Conservation (phyloP, 2,329 filamentous ascomycete genomes). For the Aureobasidium mangrovei region DNA sequence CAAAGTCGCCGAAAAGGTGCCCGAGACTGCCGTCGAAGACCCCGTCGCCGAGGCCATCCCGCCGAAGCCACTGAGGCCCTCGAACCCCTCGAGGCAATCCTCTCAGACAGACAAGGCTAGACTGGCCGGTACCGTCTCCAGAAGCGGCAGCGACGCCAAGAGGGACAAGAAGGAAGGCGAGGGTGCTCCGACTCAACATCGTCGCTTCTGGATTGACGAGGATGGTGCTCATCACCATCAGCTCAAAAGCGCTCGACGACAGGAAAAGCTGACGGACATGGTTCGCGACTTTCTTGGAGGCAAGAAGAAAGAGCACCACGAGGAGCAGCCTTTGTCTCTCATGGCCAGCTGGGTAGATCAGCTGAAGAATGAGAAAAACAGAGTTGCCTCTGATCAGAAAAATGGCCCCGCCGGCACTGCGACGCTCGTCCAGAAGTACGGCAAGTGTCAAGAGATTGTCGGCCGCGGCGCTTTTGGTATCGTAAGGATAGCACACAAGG, state of each 20-base stretch:
- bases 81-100: conserved; percentile 23
- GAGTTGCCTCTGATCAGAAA: conserved; percentile 64
- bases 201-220: conserved; percentile 49
- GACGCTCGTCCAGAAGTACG: conserved; percentile 90
- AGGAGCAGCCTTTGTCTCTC: conserved; percentile 76
- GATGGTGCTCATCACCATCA: conserved; percentile 77
- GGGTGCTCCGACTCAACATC: conserved; percentile 19
- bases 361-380: conserved; percentile 77
- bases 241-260: conserved; percentile 79
- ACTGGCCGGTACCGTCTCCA: conserved; percentile 15
- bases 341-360: conserved; percentile 97
- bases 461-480: conserved; percentile 95
- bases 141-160: conserved; percentile 26
- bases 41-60: conserved; percentile 15
- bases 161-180: conserved; percentile 17
- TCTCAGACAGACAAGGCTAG: conserved; percentile 23
- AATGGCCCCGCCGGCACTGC: conserved; percentile 63
- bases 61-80: conserved; percentile 16
- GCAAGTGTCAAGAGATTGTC: conserved; percentile 95
- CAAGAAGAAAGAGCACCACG: conserved; percentile 65
- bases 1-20: conserved; percentile 22
- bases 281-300: conserved; percentile 74
- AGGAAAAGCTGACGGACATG: conserved; percentile 92
- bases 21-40: conserved; percentile 23
- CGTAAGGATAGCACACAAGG: conserved; percentile 94